Base-by-base conservation (phyloP, 1,139 yeast genomes). In the Arxiozyma heterogenica region DNA sequence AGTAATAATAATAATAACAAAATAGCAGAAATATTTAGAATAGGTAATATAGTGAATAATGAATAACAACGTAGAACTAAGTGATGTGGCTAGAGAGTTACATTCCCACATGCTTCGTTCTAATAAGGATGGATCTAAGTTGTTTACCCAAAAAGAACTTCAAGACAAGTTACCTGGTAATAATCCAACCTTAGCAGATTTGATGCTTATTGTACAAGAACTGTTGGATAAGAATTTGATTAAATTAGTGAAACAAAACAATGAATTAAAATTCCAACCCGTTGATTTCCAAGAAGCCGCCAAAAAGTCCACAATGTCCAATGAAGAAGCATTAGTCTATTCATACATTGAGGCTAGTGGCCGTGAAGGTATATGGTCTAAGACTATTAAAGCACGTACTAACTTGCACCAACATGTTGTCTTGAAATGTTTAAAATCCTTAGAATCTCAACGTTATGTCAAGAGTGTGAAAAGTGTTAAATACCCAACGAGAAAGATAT, bases 301-400 rank as follows among this genome's bases (percentile, higher is more conserved):
- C 41, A 86, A 84, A 64, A 81, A 86, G 59, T 76, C 83, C 42
- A 78, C 81, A 45, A 89, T 93, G 96, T 69, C 79, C 18, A 81
- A 83, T 22, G 99, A 94, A 64, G 98, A 94, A 70, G 86, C 93
- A 41, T 82, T 93, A 81, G 86, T 93, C 43, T 94, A 91, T 68
- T 83, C 93, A 0, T 84, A 89, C 66, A 93, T 93, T 60, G 96
- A 88, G 65, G 95, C 95, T 0, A 81, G 96, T 8, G 96, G 94
- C 3, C 79, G 98, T 68, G 98, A 91, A 70, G 98, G 98, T 50
- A 85, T 86, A 52, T 93, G 98, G 98, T 88, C 96, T 20, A 90
- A 90, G 71, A 89, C 96, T 12, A 81, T 93, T 62, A 89, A 89
- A 67, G 89, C 94, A 21, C 84, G 86, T 65, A 88, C 98, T 23